A percentile compares a stretch with the other conserved stretches of the same genome.
Evolutionary conservation across 2,329 filamentous ascomycete species (phyloP).

Genomic region (Geosmithia putterillii): DNA sequence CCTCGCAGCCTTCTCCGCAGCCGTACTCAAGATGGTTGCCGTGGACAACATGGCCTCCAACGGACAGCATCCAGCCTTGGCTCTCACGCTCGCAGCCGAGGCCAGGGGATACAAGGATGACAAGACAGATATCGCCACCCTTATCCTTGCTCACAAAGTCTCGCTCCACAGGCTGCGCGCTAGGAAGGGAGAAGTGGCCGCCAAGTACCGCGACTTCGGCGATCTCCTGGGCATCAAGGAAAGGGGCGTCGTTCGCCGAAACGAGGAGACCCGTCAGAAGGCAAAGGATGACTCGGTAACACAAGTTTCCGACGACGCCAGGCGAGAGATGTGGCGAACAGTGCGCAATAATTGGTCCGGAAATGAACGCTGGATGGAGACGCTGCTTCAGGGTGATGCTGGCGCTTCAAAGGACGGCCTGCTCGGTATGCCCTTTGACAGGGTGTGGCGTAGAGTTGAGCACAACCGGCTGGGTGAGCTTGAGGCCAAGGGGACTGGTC

Average conservation of each 20-base stretch:
- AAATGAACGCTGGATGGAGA: conserved; percentile 60
- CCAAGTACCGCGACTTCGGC: conserved; percentile 50
- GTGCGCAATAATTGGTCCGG: conserved; percentile 70
- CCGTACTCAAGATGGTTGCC: conserved; percentile 61
- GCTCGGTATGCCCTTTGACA: conserved; percentile 54
- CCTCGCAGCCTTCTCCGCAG: conserved; percentile 70
- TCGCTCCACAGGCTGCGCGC: conserved; percentile 49
- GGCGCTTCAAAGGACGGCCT: conserved; percentile 45
- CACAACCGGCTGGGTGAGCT: conserved; percentile 44
- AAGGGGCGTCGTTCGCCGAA: conserved; percentile 39
- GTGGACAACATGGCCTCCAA: conserved; percentile 26
- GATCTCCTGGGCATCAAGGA: conserved; percentile 53
- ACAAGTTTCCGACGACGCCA: conserved; percentile 27
- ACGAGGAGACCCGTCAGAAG: conserved; percentile 28
- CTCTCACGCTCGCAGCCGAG: conserved; percentile 44
- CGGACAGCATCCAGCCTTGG: conserved; percentile 30
- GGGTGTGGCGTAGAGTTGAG: conserved; percentile 58
- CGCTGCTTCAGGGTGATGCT: conserved; percentile 55
- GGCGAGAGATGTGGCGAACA: conserved; percentile 41
- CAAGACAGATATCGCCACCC: conserved; percentile 43
- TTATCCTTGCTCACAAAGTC: conserved; percentile 62
- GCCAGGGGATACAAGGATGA: conserved; percentile 43
- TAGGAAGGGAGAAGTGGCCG: conserved; percentile 45
- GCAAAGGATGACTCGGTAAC: conserved; percentile 12
- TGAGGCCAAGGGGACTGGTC: conserved; percentile 34